Percentiles rank a stretch among this genome's conserved stretches.
Evolutionary conservation across 805 yeast genomes (phyloP).

Genomic region (Hanseniaspora guilliermondii): DNA sequence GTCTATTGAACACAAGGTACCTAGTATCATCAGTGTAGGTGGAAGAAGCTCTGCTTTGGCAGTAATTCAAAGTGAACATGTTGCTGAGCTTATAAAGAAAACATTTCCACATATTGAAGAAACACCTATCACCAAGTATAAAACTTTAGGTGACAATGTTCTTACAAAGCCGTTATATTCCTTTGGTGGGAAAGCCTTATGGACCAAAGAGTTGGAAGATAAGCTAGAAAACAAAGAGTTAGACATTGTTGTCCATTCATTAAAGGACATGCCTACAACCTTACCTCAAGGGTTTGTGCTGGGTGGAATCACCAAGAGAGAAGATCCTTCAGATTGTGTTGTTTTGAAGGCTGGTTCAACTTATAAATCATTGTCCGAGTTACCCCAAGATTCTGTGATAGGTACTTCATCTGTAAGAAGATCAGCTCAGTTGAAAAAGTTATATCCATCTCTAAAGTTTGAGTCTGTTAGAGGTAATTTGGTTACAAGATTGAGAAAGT

Average conservation of each 20-base stretch:
- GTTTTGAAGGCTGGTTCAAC: constrained; percentile 57
- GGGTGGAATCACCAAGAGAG: constrained; percentile 76
- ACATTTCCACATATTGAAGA: constrained; percentile 47
- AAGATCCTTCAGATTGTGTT: constrained; percentile 88
- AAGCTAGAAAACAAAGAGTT: constrained; percentile 56
- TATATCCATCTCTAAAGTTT: constrained; percentile 63
- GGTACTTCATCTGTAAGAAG: constrained; percentile 94
- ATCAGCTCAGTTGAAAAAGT: constrained; percentile 74
- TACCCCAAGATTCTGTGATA: constrained; percentile 75
- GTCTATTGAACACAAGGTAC: not conserved
- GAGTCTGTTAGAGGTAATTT: constrained; percentile 78
- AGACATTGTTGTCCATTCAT: constrained; percentile 84
- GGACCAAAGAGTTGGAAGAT: constrained; percentile 92
- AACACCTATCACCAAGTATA: constrained; percentile 65
- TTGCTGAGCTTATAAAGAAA: constrained; percentile 45
- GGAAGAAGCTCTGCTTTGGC: constrained; percentile 85
- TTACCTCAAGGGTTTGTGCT: constrained; percentile 81
- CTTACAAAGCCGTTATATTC: constrained; percentile 77
- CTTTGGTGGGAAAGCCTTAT: constrained; percentile 89
- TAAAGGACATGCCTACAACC: constrained; percentile 85
- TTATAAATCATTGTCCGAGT: constrained; percentile 52
- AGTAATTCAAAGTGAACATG: constrained; percentile 69
- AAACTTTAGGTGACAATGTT: constrained; percentile 83
- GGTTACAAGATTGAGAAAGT: constrained; percentile 66
- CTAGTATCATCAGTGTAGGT: constrained; percentile 42